Conservation (phyloP, 225 moss, liverwort and hornwort species). For the Pseudisothecium myosuroides region DNA sequence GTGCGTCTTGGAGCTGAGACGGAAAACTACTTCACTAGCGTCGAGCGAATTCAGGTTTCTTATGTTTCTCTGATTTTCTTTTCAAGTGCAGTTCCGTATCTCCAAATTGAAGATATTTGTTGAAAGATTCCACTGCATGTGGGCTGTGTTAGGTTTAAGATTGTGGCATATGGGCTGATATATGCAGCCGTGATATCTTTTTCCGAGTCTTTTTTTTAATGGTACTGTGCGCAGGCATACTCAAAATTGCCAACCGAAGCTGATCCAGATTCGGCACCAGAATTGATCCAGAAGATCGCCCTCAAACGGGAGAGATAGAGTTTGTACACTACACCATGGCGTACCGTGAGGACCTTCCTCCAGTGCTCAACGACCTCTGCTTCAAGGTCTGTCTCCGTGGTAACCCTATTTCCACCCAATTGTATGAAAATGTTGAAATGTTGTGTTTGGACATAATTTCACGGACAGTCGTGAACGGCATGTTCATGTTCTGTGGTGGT, state of each 20-base stretch:
- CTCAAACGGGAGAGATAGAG: conserved; percentile 53
- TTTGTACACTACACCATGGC: conserved; percentile 69
- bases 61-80: background rate
- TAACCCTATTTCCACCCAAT: background rate
- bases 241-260: conserved; percentile 49
- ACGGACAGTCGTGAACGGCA: background rate
- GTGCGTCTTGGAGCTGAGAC: conserved; percentile 64
- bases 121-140: background rate
- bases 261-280: conserved; percentile 48
- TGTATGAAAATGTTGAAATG: background rate
- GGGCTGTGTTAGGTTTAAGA: too few relatives aligned
- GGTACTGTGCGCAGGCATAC: conserved; percentile 17
- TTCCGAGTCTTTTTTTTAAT: background rate
- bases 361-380: conserved; percentile 60
- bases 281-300: conserved; percentile 61
- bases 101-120: background rate
- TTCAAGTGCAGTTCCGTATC: background rate
- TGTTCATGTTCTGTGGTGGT: background rate
- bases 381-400: too few relatives aligned
- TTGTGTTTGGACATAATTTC: background rate
- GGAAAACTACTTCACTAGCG: conserved; percentile 71
- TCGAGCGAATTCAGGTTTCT: conserved; percentile 67
- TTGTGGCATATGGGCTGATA: too few relatives aligned
- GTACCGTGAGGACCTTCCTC: conserved; percentile 66
- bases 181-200: background rate